Conservation (phyloP, 805 yeast genomes). For the Sugiyamaella boreocaroliniensis region DNA sequence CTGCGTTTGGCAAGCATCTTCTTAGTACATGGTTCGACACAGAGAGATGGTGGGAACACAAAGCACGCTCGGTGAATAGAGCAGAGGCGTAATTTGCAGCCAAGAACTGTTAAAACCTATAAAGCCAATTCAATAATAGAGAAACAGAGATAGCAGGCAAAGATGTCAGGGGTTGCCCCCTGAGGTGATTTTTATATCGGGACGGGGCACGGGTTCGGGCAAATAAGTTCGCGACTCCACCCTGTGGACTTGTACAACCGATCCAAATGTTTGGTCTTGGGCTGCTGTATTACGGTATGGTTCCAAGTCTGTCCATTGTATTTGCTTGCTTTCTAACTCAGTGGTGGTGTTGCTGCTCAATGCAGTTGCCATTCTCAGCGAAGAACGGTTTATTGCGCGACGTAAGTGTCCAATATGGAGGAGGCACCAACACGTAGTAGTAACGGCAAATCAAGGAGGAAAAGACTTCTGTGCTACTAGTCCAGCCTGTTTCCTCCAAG, state of each 20-base stretch:
- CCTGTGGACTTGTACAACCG: neutral
- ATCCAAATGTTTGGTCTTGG: constrained; percentile 34
- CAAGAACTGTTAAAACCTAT: neutral
- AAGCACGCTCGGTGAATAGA: neutral
- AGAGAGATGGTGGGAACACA: neutral
- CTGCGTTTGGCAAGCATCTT: neutral
- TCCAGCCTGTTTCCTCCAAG: neutral
- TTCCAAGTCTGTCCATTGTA: neutral
- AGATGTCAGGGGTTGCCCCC: neutral
- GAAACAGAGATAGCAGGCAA: neutral
- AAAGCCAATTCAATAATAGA: too few relatives aligned
- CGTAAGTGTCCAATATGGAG: constrained; percentile 30
- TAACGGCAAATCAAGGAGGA: neutral
- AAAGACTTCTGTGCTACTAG: neutral
- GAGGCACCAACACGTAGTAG: neutral
- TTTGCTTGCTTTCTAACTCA: constrained; percentile 6
- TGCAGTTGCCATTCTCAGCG: constrained; percentile 72
- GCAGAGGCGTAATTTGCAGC: neutral
- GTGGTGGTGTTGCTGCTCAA: constrained; percentile 48
- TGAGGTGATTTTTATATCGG: neutral
- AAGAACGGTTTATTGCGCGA: constrained; percentile 70
- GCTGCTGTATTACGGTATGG: constrained; percentile 29
- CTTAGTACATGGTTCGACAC: neutral
- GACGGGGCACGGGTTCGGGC: neutral
- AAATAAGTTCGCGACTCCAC: neutral